Conservation (phyloP, 2,329 filamentous ascomycete genomes). For the Colletotrichum siamense region DNA sequence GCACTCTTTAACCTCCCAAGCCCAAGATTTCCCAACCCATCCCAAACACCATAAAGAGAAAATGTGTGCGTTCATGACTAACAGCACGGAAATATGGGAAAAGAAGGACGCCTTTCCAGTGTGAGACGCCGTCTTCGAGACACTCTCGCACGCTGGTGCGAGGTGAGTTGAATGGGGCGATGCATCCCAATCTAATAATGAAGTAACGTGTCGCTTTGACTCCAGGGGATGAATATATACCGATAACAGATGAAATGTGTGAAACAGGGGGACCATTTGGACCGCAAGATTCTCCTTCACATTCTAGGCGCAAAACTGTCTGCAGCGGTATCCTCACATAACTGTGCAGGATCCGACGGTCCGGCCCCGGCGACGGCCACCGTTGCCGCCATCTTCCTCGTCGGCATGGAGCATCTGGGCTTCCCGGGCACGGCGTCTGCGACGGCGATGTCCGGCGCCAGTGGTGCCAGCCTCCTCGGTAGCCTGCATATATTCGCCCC, state of each 20-base stretch:
- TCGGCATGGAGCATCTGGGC: constrained; percentile 81
- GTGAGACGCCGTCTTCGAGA: constrained; percentile 2
- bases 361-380: constrained; percentile 65
- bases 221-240: not conserved
- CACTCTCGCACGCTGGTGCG: not conserved
- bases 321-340: constrained; percentile 56
- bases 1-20: not conserved
- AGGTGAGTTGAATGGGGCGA: not conserved
- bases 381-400: constrained; percentile 73
- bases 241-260: not conserved
- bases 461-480: constrained; percentile 80
- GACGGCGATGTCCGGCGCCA: constrained; percentile 70
- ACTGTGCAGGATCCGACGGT: constrained; percentile 67
- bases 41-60: not conserved
- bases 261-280: not conserved
- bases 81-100: not conserved
- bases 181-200: constrained; percentile 4
- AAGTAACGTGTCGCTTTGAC: not conserved
- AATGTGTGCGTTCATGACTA: not conserved
- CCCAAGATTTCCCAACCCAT: not conserved
- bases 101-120: not conserved
- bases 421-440: constrained; percentile 80
- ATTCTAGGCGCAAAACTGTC: not conserved
- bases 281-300: not conserved
- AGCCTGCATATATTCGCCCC: constrained; percentile 93